Conservation (phyloP, 345 rosid species). For the Gynandropsis gynandra region DNA sequence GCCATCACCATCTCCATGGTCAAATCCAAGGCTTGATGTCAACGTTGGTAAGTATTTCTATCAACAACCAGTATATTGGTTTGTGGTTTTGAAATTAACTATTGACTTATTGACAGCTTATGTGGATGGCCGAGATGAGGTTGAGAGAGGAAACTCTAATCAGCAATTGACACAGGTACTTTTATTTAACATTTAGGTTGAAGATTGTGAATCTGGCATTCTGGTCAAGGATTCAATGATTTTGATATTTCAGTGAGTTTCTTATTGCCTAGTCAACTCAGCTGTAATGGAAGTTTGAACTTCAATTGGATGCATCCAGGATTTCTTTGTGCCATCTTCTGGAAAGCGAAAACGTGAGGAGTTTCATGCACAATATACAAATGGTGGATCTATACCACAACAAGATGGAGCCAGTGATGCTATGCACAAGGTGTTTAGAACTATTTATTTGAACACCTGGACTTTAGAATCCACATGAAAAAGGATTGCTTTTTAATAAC, state of each 20-base stretch:
- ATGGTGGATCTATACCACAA: constrained; percentile 90
- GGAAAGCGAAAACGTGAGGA: constrained; percentile 98
- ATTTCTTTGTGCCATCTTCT: constrained; percentile 65
- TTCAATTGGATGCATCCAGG: constrained; percentile 44
- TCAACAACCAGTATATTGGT: constrained; percentile 10
- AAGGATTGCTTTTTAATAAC: neutral
- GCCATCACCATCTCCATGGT: constrained; percentile 94
- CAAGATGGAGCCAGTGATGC: constrained; percentile 89
- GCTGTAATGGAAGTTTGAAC: constrained; percentile 8
- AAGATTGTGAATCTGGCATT: constrained; percentile 3
- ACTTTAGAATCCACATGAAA: constrained; percentile 4
- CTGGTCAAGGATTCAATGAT: constrained; percentile 9
- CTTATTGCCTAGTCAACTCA: constrained; percentile 1
- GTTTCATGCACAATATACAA: constrained; percentile 50
- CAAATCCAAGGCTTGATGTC: constrained; percentile 84
- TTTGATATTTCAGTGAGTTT: constrained; percentile 7
- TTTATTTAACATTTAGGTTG: neutral
- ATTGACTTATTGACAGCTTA: constrained; percentile 50
- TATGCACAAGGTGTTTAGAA: constrained; percentile 35
- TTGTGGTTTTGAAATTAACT: constrained; percentile 18
- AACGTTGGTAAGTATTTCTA: constrained; percentile 70
- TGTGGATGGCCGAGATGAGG: constrained; percentile 88
- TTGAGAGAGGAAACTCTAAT: constrained; percentile 60
- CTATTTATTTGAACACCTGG: constrained; percentile 2
- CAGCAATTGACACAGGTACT: constrained; percentile 81